phyloP scores from a whole-genome alignment of 192 early-diverging fungal species.

The Coemansia sp. region DNA sequence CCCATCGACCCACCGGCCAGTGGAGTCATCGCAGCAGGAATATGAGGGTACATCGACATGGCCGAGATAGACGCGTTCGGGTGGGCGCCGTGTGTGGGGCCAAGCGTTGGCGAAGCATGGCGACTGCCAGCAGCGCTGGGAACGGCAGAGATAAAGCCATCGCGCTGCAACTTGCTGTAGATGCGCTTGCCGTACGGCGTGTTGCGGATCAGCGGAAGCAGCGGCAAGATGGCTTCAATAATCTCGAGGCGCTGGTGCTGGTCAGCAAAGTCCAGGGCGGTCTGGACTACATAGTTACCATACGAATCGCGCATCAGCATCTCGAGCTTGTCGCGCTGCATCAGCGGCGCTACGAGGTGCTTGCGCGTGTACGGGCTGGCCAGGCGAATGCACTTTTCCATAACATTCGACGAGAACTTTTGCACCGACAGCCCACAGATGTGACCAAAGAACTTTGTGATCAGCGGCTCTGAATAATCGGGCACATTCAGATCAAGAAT shows the following conservation, averaged over 20 bases:
- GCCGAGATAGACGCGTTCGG: conserved; percentile 28
- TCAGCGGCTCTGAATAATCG: conserved; percentile 68
- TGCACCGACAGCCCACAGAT: conserved; percentile 79
- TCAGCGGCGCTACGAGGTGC: conserved; percentile 71
- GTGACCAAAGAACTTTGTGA: conserved; percentile 72
- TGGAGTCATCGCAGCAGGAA: neutral
- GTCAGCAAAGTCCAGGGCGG: conserved; percentile 79
- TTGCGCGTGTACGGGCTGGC: conserved; percentile 69
- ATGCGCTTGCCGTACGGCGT: conserved; percentile 90
- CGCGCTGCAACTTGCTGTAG: conserved; percentile 71
- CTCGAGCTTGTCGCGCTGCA: conserved; percentile 72
- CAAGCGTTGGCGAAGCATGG: conserved; percentile 51
- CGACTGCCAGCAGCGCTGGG: conserved; percentile 49
- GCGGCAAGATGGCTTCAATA: conserved; percentile 77
- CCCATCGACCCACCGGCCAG: too few relatives aligned
- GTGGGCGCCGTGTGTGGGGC: conserved; percentile 36
- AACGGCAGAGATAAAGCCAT: conserved; percentile 50
- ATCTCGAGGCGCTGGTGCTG: conserved; percentile 68
- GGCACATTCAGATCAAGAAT: conserved; percentile 75
- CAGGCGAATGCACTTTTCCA: conserved; percentile 90
- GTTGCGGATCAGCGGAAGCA: conserved; percentile 77
- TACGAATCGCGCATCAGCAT: conserved; percentile 82
- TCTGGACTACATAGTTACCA: conserved; percentile 91
- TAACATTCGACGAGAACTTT: conserved; percentile 91
- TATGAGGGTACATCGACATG: conserved; percentile 39